phyloP scores from a whole-genome alignment of 2,329 filamentous ascomycete species.

The Metarhizium guizhouense region DNA sequence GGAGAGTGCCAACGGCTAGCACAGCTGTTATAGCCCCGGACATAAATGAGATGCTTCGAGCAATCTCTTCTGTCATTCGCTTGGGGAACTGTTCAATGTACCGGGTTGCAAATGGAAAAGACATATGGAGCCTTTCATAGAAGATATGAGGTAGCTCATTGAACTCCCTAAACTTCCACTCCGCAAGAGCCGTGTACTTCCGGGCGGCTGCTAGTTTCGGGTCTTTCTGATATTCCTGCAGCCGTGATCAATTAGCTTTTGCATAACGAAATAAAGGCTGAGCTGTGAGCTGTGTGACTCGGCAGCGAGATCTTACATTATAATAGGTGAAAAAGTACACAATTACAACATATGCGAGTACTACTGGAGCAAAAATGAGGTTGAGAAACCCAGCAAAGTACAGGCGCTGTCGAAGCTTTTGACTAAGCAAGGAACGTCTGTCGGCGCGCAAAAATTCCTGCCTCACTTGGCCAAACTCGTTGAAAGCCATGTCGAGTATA shows the following conservation, averaged over 20 bases:
- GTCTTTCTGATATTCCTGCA: conserved; percentile 87
- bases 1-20: conserved; percentile 71
- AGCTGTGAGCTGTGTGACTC: not conserved
- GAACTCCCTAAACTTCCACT: conserved; percentile 98
- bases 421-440: conserved; percentile 68
- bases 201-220: conserved; percentile 73
- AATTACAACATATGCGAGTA: conserved; percentile 77
- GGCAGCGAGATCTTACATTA: conserved; percentile 47
- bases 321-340: conserved; percentile 95
- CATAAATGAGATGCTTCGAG: conserved; percentile 79
- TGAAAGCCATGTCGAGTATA: conserved; percentile 90
- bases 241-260: not conserved
- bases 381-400: conserved; percentile 79
- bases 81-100: conserved; percentile 97
- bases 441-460: conserved; percentile 79
- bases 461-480: conserved; percentile 77
- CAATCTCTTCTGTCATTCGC: conserved; percentile 79
- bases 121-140: conserved; percentile 83
- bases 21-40: conserved; percentile 80
- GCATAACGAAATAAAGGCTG: not conserved
- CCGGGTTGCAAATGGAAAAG: conserved; percentile 81
- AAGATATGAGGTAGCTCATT: conserved; percentile 94
- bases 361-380: conserved; percentile 75
- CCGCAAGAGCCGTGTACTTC: conserved; percentile 84
- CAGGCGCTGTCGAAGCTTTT: conserved; percentile 68